Evolutionary conservation across 1,284 basidiomycete genomes (phyloP).

Genomic region (Sparassis latifolia): DNA sequence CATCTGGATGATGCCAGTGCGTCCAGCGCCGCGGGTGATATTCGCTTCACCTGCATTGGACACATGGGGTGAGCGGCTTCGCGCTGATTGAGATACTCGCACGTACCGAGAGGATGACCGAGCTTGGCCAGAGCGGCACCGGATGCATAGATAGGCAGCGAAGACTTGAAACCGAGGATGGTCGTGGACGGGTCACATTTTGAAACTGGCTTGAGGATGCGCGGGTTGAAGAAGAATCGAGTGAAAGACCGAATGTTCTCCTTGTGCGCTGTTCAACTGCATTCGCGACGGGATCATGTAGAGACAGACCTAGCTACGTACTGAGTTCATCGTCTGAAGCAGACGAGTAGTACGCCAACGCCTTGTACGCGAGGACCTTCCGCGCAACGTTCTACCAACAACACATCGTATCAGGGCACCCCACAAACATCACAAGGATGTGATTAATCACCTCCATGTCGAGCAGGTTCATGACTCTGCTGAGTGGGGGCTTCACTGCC

Average conservation of each 20-base stretch:
- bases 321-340: slow-evolving; percentile 79
- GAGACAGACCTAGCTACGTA: slow-evolving; percentile 30
- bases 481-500: slow-evolving; percentile 56
- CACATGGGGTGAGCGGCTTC: not conserved
- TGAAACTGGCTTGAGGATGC: slow-evolving; percentile 70
- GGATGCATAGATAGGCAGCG: slow-evolving; percentile 81
- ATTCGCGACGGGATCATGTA: not conserved
- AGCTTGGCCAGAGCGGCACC: slow-evolving; percentile 85
- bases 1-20: slow-evolving; percentile 78
- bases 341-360: slow-evolving; percentile 77
- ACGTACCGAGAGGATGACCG: slow-evolving; percentile 70
- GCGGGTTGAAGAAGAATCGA: slow-evolving; percentile 77
- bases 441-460: slow-evolving; percentile 65
- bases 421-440: not conserved
- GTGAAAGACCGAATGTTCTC: slow-evolving; percentile 74
- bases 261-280: slow-evolving; percentile 35
- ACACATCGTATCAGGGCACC: not conserved
- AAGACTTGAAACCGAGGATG: slow-evolving; percentile 70
- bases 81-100: not conserved
- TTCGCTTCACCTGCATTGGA: slow-evolving; percentile 70
- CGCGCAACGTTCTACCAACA: slow-evolving; percentile 43
- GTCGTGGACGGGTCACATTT: slow-evolving; percentile 69
- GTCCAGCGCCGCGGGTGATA: slow-evolving; percentile 69
- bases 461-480: slow-evolving; percentile 60
- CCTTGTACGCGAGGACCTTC: slow-evolving; percentile 64